Base-by-base conservation (phyloP, 2,329 filamentous ascomycete genomes). In the Claviceps arundinis region DNA sequence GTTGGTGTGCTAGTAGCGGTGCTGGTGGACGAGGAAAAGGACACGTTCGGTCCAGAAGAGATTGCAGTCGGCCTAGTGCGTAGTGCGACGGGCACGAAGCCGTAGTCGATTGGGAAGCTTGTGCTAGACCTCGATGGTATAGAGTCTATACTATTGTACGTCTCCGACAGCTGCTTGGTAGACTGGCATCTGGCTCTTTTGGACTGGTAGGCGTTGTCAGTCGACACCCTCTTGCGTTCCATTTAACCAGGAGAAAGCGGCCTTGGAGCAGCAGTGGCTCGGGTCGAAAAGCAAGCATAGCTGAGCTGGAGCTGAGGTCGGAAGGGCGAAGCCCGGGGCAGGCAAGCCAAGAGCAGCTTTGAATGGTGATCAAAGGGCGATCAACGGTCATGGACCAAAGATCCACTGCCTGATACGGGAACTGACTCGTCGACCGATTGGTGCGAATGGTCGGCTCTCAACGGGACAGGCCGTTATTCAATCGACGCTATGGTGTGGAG, bases 91-190 rank as follows among this genome's bases (percentile, higher is more conserved):
- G 22, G 3, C 1, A 9, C 37, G 9, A 5, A 5, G 26, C 8
- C n/a, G 9, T 13, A 7, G 7, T 16, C 40, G 34, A 24, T n/a
- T 4, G 11, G 14, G 16, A 37, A n/a, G 1, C 22, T 44, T 2
- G 41, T 17, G 5, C 14, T 47, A 5, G 52, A 51, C 17, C 48
- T 48, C 5, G 47, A 53, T 3, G 52, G 52, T 14, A 53, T 44
- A 9, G 48, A 38, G 43, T 53, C 52, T 19, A 53, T 51, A 4
- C 19, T 47, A 22, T 24, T 17, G 44, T 48, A 44, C 11, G 26
- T 38, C 43, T 51, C 13, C 53, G 56, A 37, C 22, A 46, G 22
- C 52, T 58, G 38, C 54, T 56, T 2, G 54, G 53, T 41, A 37
- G 48, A 19, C 52, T 48, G 17, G 43, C 43, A 37, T 50, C 44